These are phyloP conservation scores for Carex scoparia DNA, from an alignment of 176 grass and related monocot species.

Conservation along the genomic window DNA sequence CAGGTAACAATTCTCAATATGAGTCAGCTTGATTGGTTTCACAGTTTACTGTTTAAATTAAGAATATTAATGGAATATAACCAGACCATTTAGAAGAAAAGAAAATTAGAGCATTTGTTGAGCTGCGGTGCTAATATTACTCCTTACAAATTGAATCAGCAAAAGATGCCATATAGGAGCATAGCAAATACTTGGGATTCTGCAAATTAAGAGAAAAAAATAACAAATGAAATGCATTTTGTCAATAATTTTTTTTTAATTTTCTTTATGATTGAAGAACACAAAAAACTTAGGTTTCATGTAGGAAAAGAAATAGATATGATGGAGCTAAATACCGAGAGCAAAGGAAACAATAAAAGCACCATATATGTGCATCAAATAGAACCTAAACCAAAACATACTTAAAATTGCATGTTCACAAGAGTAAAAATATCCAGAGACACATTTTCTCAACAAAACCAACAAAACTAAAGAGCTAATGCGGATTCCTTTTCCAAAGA, in stretches of 20 bases:
- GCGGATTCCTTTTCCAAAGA: background rate
- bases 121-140: background rate
- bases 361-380: background rate
- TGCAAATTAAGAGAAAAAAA: background rate
- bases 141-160: background rate
- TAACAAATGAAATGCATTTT: background rate
- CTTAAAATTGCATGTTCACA: background rate
- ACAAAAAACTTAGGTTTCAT: background rate
- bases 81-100: background rate
- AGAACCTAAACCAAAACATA: background rate
- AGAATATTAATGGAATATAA: background rate
- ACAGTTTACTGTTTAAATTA: background rate
- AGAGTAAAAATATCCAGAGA: background rate
- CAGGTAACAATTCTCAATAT: conserved; percentile 42
- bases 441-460: background rate
- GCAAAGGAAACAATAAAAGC: background rate
- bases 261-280: too few relatives aligned
- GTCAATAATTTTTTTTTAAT: background rate
- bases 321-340: background rate
- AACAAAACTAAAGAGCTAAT: background rate
- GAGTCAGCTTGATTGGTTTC: background rate
- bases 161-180: background rate
- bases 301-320: background rate
- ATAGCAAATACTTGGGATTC: background rate
- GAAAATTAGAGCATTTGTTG: background rate